Evolutionary conservation across 202 grass and related monocot genomes (phyloP), one percentile per base, ranked within the genome.

Genomic region (Brachypodium distachyon): DNA sequence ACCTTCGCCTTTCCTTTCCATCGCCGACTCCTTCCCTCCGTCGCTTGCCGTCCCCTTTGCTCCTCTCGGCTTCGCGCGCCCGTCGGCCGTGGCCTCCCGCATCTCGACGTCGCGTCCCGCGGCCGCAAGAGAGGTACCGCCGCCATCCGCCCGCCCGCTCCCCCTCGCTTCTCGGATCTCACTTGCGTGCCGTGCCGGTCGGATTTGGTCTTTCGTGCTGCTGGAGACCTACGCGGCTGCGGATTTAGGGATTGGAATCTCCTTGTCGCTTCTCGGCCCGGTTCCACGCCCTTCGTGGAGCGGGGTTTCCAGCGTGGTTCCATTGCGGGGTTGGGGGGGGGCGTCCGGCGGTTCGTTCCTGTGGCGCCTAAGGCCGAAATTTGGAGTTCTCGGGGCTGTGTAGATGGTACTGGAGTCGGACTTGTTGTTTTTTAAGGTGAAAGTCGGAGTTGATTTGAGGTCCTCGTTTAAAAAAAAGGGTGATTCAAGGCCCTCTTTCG

Each of bases 21-120:
- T n/a, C n/a, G 49, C 71, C 49, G 80, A 21, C 80, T 76, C 60
- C 77, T 40, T 75, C n/a, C 33, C 80, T 31, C 6, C 8, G 39
- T 44, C 40, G 19, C 22, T 1, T 14, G 0, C 57, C n/a, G 34
- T n/a, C 36, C 13, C n/a, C 56, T n/a, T n/a, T n/a, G n/a, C n/a
- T 57, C 28, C 38, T 17, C 17, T 36, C 29, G 29, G 7, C 38
- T 12, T 18, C 63, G 9, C 67, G 29, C 33, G 17, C 43, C 6
- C 21, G 32, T n/a, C n/a, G n/a, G n/a, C 9, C 18, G n/a, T 48
- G 4, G 2, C 37, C 36, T 23, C 18, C 28, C 29, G 46, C 74
- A 3, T 40, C 67, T 49, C 62, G 62, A 31, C 75, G 44, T 31
- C 34, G 47, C 41, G 37, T 0, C 19, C 70, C 18, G 4, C 78